These are phyloP conservation scores for Neolentinus lepideus DNA, from an alignment of 1,284 basidiomycete genomes.

Conservation along the genomic window DNA sequence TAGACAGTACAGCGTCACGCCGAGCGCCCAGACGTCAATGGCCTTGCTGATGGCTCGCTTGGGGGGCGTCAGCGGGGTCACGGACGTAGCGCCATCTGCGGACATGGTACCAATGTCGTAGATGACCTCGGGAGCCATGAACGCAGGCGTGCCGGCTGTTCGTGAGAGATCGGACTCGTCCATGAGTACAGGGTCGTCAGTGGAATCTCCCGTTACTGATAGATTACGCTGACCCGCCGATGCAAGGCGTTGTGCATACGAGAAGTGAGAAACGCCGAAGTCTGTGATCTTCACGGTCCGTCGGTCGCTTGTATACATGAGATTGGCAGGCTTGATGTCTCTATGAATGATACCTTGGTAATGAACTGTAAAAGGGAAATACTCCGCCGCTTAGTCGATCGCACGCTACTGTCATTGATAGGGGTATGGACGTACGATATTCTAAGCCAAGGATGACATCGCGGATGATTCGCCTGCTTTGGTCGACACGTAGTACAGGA, in stretches of 20 bases:
- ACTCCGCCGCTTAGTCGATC: neutral
- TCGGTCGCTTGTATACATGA: constrained; percentile 83
- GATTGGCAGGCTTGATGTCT: constrained; percentile 98
- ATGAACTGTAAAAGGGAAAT: constrained; percentile 62
- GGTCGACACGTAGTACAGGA: constrained; percentile 77
- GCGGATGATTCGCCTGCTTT: constrained; percentile 82
- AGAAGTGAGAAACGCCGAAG: constrained; percentile 97
- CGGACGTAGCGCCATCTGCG: constrained; percentile 8
- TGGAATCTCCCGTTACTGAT: constrained; percentile 30
- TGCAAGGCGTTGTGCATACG: constrained; percentile 72
- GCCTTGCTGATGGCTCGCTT: constrained; percentile 84
- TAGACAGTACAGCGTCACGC: constrained; percentile 95
- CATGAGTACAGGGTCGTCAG: constrained; percentile 54
- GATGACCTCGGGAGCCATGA: constrained; percentile 95
- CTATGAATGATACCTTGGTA: constrained; percentile 98
- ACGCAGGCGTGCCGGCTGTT: constrained; percentile 96
- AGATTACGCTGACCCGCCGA: constrained; percentile 34
- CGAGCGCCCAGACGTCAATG: constrained; percentile 99
- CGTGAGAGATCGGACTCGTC: constrained; percentile 88
- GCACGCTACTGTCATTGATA: constrained; percentile 7
- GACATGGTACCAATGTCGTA: constrained; percentile 37
- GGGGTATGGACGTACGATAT: constrained; percentile 59
- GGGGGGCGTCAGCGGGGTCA: constrained; percentile 22
- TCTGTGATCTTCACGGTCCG: constrained; percentile 93
- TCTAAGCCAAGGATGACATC: constrained; percentile 93